Base-by-base conservation (phyloP, 768 basidiomycete genomes). In the Pisolithus microcarpus region DNA sequence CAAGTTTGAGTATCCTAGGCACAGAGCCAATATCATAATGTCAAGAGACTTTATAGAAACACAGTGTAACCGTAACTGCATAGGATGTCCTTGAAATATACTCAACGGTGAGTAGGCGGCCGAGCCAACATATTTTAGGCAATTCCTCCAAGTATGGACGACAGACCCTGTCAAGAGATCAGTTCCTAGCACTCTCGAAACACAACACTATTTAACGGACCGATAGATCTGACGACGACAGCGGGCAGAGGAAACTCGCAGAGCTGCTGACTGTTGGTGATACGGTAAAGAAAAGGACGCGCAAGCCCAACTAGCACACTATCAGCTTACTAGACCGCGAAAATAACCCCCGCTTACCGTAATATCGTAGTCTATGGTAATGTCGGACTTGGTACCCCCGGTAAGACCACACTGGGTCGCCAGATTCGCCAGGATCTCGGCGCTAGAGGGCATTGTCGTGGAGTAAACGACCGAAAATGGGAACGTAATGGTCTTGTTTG, bases 381-480 rank as follows among this genome's bases (percentile, higher is more conserved):
- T 70, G 38, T 85, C 69, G 4, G 62, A 65, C 53, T 69, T 75
- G 26, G 71, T 50, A 9, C 69, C 65, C 9, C 76, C 78, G 1
- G 57, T 53, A 39, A 79, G 58, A 43, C 83, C 82, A 59, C 89
- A 92, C 58, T 81, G 85, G 8, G 58, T 56, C 2, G 74, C 77
- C 23, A 92, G 57, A 61, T 90, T 85, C 9, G 65, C 30, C n/a
- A 91, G 70, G 19, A 91, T 79, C 6, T 51, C 48, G 30, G 67
- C 62, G 37, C 70, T 70, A 8, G 87, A 82, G 52, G 87, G 77
- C 39, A 70, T 59, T 0, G 74, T 60, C 23, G 72, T 69, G 36
- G 75, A 76, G 69, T 90, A 92, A 40, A 71, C 68, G 39, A 92
- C 70, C 5, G 75, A 58, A 66, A 91, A 86, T 1, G 89, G 89